Evolutionary conservation across 352 stramenopile species (phyloP), one percentile per base, ranked within the genome.

Genomic region (Globisporangium radiosum): DNA sequence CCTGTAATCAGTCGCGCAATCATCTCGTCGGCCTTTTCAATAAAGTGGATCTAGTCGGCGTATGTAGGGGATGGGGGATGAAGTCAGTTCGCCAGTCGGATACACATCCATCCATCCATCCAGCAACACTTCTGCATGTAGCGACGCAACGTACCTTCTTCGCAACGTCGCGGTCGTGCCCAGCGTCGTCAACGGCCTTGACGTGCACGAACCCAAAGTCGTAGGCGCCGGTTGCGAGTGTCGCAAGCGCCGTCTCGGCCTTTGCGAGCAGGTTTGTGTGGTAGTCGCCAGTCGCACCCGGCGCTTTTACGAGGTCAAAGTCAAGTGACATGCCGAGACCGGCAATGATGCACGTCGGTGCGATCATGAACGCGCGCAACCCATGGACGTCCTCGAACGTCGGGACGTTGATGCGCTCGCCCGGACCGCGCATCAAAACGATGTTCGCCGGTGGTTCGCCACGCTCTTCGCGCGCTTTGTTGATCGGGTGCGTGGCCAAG

Each of bases 181-280:
- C 86, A 49, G 86, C 86, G 62, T 95, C 86, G 53, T 95, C 86
- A 10, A 95, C 86, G 6, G 86, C 86, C 59, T 95, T 95, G 38
- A 94, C 76, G 51, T 95, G 86, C 0, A 95, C 74, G 64, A 95
- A 95, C 0, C 75, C 78, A 60, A 95, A 95, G 56, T 93, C 84
- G 48, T 80, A 89, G 1, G 72, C 52, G 13, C 58, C 62, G 14
- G 68, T 44, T 0, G 19, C 57, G 0, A 95, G 65, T 42, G 71
- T 43, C n/a, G 76, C 50, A 25, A 95, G 52, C 37, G 86, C 82
- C 1, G 75, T 89, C 52, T 92, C 71, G 45, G 84, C 86, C 60
- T 95, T 95, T n/a, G 81, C 73, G 6, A 84, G 47, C 37, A 95
- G 55, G 48, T 94, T 88, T 11, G 84, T 87, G 66, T 94, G 86